phyloP scores from a whole-genome alignment of 177 flowering plant genomes.

The Vitis hybrid region DNA sequence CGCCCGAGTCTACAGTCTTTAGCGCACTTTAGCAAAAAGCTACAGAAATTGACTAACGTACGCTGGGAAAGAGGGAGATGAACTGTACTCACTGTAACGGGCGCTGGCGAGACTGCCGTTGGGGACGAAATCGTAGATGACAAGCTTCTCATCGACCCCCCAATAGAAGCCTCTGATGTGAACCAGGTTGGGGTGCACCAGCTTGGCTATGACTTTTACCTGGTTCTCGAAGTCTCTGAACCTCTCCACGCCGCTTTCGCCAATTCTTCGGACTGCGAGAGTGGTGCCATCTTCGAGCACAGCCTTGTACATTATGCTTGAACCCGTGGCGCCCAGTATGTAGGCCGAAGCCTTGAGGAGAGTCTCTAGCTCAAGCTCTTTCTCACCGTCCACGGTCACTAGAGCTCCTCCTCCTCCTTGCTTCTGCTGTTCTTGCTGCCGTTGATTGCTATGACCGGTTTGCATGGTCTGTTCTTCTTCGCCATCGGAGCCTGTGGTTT shows the following conservation, averaged over 20 bases:
- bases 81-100: constrained; percentile 53
- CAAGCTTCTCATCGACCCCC: constrained; percentile 89
- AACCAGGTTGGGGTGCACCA: constrained; percentile 85
- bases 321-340: constrained; percentile 81
- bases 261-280: constrained; percentile 65
- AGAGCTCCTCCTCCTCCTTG: constrained; percentile 39
- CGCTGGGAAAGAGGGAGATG: constrained; percentile 3
- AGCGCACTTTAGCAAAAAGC: constrained; percentile 22
- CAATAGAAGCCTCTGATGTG: constrained; percentile 81
- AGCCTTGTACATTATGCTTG: constrained; percentile 92
- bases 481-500: constrained; percentile 28
- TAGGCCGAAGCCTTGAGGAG: constrained; percentile 91
- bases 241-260: constrained; percentile 70
- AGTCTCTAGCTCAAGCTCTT: constrained; percentile 75
- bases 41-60: constrained; percentile 2
- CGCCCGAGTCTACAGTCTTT: constrained; percentile 4
- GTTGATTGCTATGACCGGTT: constrained; percentile 11
- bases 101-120: constrained; percentile 89
- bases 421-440: constrained; percentile 15
- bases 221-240: constrained; percentile 80
- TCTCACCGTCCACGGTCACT: constrained; percentile 82
- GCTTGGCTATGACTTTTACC: constrained; percentile 63
- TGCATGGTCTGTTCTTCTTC: constrained; percentile 23
- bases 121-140: constrained; percentile 90
- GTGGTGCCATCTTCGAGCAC: constrained; percentile 62